Evolutionary conservation across 805 yeast species (phyloP), one percentile per base, ranked within the genome.

Genomic region (Nakazawaea peltata): DNA sequence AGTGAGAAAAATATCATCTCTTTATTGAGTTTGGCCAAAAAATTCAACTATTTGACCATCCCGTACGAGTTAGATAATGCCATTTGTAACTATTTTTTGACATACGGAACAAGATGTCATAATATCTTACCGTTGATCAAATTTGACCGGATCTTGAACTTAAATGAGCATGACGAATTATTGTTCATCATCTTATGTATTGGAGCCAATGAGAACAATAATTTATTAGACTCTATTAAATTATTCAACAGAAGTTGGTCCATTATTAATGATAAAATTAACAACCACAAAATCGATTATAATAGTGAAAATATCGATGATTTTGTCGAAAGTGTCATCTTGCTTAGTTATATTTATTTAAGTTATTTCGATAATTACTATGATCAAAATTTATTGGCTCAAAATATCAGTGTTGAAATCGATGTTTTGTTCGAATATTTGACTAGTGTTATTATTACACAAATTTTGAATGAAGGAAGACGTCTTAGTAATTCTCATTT

Each of bases 401-500:
- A 33, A 16, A 33, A 33, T 18, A 40, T 33, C 10, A 37, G 45
- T 3, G 50, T 69, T n/a, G 65, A 66, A 22, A 60, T 64, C 19
- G 71, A 68, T 36, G 61, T 70, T 24, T 56, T 71, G 5, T 56
- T 72, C 40, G 68, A 69, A 42, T 68, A 69, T 42, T 52, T 74
- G 33, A 69, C 72, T 44, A 71, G 70, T 39, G 63, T 67, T 12
- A 54, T 65, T 22, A 54, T 53, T 39, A 59, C 68, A 17, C 65
- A 69, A 30, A 50, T 68, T 35, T 47, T 63, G 21, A 63, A 65
- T 39, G 42, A 40, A 15, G 47, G 44, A 19, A 40, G 43, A 2
- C 30, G 27, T 12, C 14, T 30, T 4, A 22, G 21, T 12, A 10
- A 21, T n/a, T 31, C 25, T 10, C 26, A 18, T 27, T 38, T 34